phyloP scores from a whole-genome alignment of 192 early-diverging fungal species.

The Podochytrium sp. region DNA sequence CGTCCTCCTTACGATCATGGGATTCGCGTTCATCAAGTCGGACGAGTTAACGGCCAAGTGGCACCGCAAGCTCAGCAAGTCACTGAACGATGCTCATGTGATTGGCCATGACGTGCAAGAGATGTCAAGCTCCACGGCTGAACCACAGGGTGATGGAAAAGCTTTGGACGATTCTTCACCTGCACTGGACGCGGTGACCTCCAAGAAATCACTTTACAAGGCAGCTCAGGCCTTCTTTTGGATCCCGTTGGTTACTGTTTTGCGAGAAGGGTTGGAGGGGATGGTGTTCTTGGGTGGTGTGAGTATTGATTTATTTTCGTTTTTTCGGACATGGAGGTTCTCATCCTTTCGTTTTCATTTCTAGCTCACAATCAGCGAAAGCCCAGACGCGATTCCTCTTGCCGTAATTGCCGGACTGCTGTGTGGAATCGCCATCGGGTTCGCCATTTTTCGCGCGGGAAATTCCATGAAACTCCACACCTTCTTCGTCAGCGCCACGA shows the following conservation, averaged over 20 bases:
- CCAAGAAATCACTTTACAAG: not conserved
- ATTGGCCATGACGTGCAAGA: too few species aligned
- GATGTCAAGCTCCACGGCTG: not conserved
- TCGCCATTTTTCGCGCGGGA: conserved; percentile 64
- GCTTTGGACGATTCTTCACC: not conserved
- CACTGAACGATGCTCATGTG: conserved; percentile 42
- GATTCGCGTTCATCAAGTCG: conserved; percentile 77
- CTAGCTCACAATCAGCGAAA: conserved; percentile 55
- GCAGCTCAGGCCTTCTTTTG: conserved; percentile 66
- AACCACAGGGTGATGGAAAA: too few species aligned
- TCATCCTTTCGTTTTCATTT: not conserved
- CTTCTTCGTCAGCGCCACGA: conserved; percentile 78
- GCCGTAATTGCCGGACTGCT: conserved; percentile 75
- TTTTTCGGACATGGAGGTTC: too few species aligned
- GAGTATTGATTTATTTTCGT: not conserved
- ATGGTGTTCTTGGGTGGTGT: conserved; percentile 89
- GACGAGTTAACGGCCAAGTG: conserved; percentile 80
- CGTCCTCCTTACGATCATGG: conserved; percentile 80
- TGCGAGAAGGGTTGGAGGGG: conserved; percentile 89
- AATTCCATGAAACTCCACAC: conserved; percentile 57
- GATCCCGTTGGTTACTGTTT: conserved; percentile 82
- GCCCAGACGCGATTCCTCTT: conserved; percentile 76
- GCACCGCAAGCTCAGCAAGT: conserved; percentile 60
- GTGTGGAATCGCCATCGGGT: conserved; percentile 72
- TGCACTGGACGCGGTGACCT: not conserved